These are phyloP conservation scores for Termitomyces bulborhizus DNA, from an alignment of 768 basidiomycete genomes.

Conservation along the genomic window DNA sequence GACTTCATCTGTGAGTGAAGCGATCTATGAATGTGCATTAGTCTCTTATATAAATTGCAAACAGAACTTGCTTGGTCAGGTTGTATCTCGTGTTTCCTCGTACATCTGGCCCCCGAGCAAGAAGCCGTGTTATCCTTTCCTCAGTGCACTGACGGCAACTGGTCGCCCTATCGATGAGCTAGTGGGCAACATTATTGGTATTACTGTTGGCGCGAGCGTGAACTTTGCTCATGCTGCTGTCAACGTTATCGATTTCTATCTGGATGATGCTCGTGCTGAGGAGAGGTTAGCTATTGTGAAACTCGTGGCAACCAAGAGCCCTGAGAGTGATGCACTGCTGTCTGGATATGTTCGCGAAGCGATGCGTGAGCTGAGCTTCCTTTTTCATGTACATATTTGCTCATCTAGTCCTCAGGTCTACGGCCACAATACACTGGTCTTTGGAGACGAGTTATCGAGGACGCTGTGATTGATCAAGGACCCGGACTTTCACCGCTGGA, in stretches of 20 bases:
- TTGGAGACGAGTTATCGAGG: constrained; percentile 28
- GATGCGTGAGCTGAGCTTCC: constrained; percentile 28
- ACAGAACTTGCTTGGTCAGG: constrained; percentile 7
- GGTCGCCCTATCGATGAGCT: constrained; percentile 34
- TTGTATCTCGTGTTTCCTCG: background rate
- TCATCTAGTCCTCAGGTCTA: constrained; percentile 19
- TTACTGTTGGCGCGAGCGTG: constrained; percentile 38
- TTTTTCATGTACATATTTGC: background rate
- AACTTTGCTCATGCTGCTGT: constrained; percentile 41
- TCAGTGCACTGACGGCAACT: constrained; percentile 27
- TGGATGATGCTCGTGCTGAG: constrained; percentile 33
- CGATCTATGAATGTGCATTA: background rate
- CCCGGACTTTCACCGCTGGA: constrained; percentile 23
- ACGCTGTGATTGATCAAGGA: constrained; percentile 29
- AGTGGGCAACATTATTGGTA: constrained; percentile 36
- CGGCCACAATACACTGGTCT: constrained; percentile 37
- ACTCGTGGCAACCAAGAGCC: constrained; percentile 26
- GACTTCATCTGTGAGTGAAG: constrained; percentile 17
- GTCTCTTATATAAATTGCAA: too few species aligned
- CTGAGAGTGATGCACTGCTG: constrained; percentile 27
- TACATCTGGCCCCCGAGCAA: constrained; percentile 9
- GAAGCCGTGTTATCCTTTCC: constrained; percentile 33
- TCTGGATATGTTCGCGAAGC: constrained; percentile 49
- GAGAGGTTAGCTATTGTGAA: constrained; percentile 34
- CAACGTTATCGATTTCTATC: constrained; percentile 47